phyloP scores from a whole-genome alignment of 306 rosid genomes.

The Trifolium pratense region DNA sequence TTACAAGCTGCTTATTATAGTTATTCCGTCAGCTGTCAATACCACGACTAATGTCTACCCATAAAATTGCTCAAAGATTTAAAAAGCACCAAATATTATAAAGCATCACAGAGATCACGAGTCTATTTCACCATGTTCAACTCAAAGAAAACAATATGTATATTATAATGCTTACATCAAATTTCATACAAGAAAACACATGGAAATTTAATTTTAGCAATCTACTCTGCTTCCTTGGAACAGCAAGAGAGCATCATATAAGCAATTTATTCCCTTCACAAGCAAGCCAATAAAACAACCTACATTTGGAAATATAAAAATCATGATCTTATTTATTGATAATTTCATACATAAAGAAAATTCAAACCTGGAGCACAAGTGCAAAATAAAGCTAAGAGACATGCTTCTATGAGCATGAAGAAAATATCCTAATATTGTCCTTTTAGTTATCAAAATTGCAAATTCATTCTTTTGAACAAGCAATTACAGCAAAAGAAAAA shows the following conservation, averaged over 20 bases:
- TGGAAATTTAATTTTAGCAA: slow-evolving; percentile 2
- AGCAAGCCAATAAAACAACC: slow-evolving; percentile 33
- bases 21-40: not conserved
- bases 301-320: slow-evolving; percentile 35
- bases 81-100: slow-evolving; percentile 31
- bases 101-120: slow-evolving; percentile 20
- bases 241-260: slow-evolving; percentile 34
- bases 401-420: not conserved
- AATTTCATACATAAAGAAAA: not conserved
- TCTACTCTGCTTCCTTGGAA: slow-evolving; percentile 25
- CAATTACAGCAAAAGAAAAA: not conserved
- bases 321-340: not conserved
- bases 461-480: not conserved
- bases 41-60: not conserved
- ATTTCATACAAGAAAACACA: slow-evolving; percentile 36
- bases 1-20: not conserved
- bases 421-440: not conserved
- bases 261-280: slow-evolving; percentile 43
- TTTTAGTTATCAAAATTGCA: not conserved
- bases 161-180: slow-evolving; percentile 8
- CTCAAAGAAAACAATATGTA: slow-evolving; percentile 28
- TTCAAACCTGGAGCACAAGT: slow-evolving; percentile 3
- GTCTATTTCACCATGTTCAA: slow-evolving; percentile 30
- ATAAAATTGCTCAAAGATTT: slow-evolving; percentile 19
- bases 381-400: not conserved